Evolutionary conservation across 371 early-diverging fungal species (phyloP), one percentile per base, ranked within the genome.

Genomic region (Syncephalastrum racemosum): DNA sequence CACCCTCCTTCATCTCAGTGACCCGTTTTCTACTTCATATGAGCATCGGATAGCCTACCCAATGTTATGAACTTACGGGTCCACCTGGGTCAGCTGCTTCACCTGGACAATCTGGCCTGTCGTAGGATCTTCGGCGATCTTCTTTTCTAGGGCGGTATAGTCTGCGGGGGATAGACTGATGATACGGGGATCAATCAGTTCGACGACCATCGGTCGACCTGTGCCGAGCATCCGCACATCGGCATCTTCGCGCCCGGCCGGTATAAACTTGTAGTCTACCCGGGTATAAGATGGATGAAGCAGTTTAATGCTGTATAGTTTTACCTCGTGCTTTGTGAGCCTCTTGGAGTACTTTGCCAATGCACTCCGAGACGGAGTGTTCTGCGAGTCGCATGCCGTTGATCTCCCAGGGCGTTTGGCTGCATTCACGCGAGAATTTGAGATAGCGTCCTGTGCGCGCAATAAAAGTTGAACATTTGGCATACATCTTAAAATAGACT

Each of bases 191-290:
- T 97, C 90, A 15, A 85, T 75, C 46, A 99, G 56, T 62, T 95
- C 94, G 18, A 93, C 63, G 57, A 94, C 91, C 71, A 97, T 98
- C 5, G 99, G 99, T 39, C 99, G 77, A 14, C 99, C 99, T 27
- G 75, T 74, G 27, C 95, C 97, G 23, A 98, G 71, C 96, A 96
- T 96, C 24, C 93, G 83, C 8, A 99, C 99, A 73, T 99, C 96
- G 14, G 91, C 90, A 76, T 99, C 99, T 67, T 99, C 99, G 40
- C 99, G 84, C 4, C 99, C 99, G 2, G 97, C 87, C 0, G 91
- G 83, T 4, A 88, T 83, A 70, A 99, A 92, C 54, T 91, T 92
- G 70, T 83, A 87, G 15, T 68, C 85, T 80, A 62, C 7, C 36
- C 36, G 12, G 1, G 36, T 31, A 31, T 31, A 10, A 31, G 36